phyloP scores from a whole-genome alignment of 2,329 filamentous ascomycete genomes.

The Fusarium nygamai region DNA sequence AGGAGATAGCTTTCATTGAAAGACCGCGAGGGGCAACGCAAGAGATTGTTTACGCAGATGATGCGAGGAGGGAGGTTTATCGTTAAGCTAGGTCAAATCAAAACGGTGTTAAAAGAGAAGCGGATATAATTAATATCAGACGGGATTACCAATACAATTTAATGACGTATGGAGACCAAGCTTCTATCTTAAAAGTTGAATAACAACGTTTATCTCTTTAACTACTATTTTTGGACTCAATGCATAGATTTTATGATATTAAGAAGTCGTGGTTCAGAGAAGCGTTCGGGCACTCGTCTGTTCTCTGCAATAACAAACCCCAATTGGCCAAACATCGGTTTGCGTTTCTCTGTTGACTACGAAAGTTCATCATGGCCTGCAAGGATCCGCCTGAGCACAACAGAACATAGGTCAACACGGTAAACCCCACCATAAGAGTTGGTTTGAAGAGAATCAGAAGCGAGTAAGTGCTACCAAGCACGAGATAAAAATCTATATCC shows the following conservation, averaged over 20 bases:
- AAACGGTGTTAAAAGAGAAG: not conserved
- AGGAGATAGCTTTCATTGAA: constrained; percentile 58
- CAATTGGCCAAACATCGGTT: not conserved
- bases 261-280: not conserved
- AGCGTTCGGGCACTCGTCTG: not conserved
- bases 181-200: not conserved
- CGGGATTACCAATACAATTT: not conserved
- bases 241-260: not conserved
- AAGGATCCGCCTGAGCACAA: not conserved
- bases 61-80: constrained; percentile 50
- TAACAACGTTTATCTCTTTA: not conserved
- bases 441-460: not conserved
- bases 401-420: not conserved
- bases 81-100: constrained; percentile 35
- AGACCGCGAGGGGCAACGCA: constrained; percentile 53
- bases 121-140: not conserved
- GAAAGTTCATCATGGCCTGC: not conserved
- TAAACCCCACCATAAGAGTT: not conserved
- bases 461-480: constrained; percentile 10
- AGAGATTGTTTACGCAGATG: constrained; percentile 59
- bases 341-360: not conserved
- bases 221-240: not conserved
- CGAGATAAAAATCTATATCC: not conserved
- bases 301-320: not conserved
- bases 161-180: not conserved